Conservation (phyloP, 2,329 filamentous ascomycete species). For the Arthroderma sp. region DNA sequence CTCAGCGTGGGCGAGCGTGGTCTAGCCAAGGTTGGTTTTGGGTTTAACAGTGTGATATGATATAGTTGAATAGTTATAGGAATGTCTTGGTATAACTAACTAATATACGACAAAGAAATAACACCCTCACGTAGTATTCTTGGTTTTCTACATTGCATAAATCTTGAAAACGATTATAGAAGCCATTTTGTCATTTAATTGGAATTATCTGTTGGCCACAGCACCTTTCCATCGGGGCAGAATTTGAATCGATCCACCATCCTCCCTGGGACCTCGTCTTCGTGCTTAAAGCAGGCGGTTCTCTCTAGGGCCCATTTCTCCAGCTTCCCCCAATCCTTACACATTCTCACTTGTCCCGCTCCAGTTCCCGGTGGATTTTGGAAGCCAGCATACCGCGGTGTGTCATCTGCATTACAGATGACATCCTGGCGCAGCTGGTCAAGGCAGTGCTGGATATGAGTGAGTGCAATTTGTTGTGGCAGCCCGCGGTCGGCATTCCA, state of each 20-base stretch:
- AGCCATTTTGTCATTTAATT: background rate
- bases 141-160: no score
- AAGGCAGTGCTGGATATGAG: background rate
- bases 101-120: no score
- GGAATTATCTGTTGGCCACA: background rate
- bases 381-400: background rate
- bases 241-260: background rate
- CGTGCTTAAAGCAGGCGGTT: conserved; percentile 1
- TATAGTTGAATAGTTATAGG: no score
- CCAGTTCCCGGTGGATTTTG: background rate
- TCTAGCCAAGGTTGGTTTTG: background rate
- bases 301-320: background rate
- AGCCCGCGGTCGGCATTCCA: background rate
- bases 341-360: background rate
- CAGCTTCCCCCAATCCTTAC: background rate
- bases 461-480: background rate
- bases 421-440: conserved; percentile 1
- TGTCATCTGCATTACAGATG: background rate
- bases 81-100: no score
- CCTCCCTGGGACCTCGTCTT: background rate
- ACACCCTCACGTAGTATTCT: no score
- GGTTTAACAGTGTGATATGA: no score
- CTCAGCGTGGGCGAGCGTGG: background rate
- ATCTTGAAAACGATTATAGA: no score
- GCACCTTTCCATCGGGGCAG: background rate